These are phyloP conservation scores for Fraxinus baroniana DNA, from an alignment of 305 asterid genomes.

Conservation along the genomic window DNA sequence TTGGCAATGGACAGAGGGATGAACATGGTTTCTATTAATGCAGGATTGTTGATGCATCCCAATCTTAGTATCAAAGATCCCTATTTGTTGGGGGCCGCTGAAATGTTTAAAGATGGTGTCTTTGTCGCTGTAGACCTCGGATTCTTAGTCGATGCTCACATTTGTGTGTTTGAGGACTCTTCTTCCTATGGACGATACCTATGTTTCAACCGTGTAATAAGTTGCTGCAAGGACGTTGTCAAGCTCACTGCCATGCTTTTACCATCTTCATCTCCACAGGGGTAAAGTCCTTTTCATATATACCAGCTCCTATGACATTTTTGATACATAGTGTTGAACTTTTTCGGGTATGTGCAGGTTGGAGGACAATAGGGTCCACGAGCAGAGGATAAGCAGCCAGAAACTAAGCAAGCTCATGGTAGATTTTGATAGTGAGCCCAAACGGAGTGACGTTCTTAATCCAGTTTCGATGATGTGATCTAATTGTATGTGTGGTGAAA, in stretches of 20 bases:
- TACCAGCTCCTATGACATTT: neutral
- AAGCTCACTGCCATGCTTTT: slow-evolving; percentile 52
- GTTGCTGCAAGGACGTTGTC: slow-evolving; percentile 47
- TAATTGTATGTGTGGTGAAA: neutral
- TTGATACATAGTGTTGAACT: neutral
- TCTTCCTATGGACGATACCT: slow-evolving; percentile 83
- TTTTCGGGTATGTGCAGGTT: slow-evolving; percentile 29
- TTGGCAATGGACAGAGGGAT: slow-evolving; percentile 93
- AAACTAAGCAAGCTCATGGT: slow-evolving; percentile 77
- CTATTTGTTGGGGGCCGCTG: slow-evolving; percentile 79
- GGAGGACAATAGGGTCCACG: slow-evolving; percentile 49
- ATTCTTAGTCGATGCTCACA: slow-evolving; percentile 78
- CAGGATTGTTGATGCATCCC: slow-evolving; percentile 62
- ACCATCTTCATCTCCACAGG: slow-evolving; percentile 40
- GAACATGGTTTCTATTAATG: slow-evolving; percentile 78
- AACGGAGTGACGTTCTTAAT: slow-evolving; percentile 11
- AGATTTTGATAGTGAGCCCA: slow-evolving; percentile 48
- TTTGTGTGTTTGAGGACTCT: slow-evolving; percentile 80
- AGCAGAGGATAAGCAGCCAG: slow-evolving; percentile 71
- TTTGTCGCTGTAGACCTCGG: slow-evolving; percentile 75
- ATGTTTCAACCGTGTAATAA: slow-evolving; percentile 69
- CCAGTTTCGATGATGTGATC: no score
- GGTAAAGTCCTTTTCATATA: slow-evolving; percentile 22
- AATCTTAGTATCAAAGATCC: slow-evolving; percentile 69
- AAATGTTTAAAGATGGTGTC: slow-evolving; percentile 82